phyloP scores from a whole-genome alignment of 192 early-diverging fungal species.

The Backusella liffmaniae region DNA sequence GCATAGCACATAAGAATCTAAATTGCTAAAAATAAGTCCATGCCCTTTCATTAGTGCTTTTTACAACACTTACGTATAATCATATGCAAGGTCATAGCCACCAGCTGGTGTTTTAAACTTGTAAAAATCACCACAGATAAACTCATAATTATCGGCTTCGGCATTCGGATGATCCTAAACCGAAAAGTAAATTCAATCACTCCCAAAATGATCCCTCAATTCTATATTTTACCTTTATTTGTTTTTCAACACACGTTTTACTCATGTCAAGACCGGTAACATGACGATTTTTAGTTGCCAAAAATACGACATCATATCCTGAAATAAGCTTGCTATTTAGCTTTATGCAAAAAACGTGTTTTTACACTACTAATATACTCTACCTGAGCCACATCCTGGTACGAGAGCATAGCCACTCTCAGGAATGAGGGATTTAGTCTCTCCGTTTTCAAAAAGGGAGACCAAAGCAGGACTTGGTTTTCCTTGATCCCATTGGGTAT shows the following conservation, averaged over 20 bases:
- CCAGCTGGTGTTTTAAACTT: slow-evolving; percentile 50
- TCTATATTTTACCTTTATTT: slow-evolving; percentile 41
- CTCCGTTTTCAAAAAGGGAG: slow-evolving; percentile 47
- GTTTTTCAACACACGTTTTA: slow-evolving; percentile 57
- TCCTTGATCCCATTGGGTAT: slow-evolving; percentile 52
- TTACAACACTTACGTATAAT: slow-evolving; percentile 65
- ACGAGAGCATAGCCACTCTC: slow-evolving; percentile 51
- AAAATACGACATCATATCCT: slow-evolving; percentile 75
- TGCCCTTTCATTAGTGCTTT: background rate
- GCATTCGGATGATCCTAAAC: slow-evolving; percentile 35
- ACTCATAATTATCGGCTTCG: slow-evolving; percentile 31
- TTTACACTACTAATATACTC: background rate
- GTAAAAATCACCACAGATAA: slow-evolving; percentile 72
- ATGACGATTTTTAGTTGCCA: slow-evolving; percentile 58
- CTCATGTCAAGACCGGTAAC: slow-evolving; percentile 72
- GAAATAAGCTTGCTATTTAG: background rate
- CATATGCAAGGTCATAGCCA: slow-evolving; percentile 74
- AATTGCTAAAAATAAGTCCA: background rate
- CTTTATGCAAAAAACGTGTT: background rate
- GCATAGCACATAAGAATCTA: slow-evolving; percentile 80
- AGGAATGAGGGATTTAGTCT: slow-evolving; percentile 34
- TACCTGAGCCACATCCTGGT: slow-evolving; percentile 59
- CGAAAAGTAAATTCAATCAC: background rate
- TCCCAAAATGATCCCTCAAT: background rate
- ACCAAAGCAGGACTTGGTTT: slow-evolving; percentile 45